Base-by-base conservation (phyloP, 768 basidiomycete genomes). In the Mycena galericulata region DNA sequence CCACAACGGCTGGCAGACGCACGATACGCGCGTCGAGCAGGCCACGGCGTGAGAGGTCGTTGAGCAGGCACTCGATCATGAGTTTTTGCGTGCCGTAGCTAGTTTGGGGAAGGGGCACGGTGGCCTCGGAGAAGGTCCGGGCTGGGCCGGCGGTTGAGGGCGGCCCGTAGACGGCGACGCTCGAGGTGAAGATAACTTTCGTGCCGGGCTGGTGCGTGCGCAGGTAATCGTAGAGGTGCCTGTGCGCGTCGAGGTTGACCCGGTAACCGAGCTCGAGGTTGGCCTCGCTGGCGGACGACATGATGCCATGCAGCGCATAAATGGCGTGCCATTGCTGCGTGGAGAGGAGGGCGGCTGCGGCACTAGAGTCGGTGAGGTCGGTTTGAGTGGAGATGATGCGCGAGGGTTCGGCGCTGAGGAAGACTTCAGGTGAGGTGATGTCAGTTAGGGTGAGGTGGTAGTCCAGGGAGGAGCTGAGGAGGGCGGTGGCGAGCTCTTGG, bases 271-370 rank as follows among this genome's bases (percentile, higher is more conserved):
- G 59, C 18, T 61, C 59, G 46, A 61, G 59, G 59, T 61, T 36
- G 34, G 47, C 49, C n/a, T 62, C 61, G 61, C 50, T 53, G 38
- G 27, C 50, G n/a, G 61, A 62, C 38, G 61, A 62, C 61, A 62
- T 53, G 61, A 53, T 43, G 50, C 61, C 61, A 29, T 62, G 61
- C 34, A 61, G 49, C 43, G 58, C 58, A 40, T 60, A 60, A 38
- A 60, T 14, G 22, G 58, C 58, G 58, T 60, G 58, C 58, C 58
- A 60, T 46, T 46, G 8, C 46, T 60, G 58, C 32, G 58, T 47
- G 32, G 58, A 60, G 34, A 61, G 59, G 47, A 61, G 59, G 59
- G 47, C 45, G 47, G 34, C 59, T 4, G n/a, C 34, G 17, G 45
- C 59, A 10, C 34, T 29, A 26, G 59, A 17, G 34, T 61, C 46